Conservation (phyloP, 2,329 filamentous ascomycete species). For the Akanthomyces dipterigenus region DNA sequence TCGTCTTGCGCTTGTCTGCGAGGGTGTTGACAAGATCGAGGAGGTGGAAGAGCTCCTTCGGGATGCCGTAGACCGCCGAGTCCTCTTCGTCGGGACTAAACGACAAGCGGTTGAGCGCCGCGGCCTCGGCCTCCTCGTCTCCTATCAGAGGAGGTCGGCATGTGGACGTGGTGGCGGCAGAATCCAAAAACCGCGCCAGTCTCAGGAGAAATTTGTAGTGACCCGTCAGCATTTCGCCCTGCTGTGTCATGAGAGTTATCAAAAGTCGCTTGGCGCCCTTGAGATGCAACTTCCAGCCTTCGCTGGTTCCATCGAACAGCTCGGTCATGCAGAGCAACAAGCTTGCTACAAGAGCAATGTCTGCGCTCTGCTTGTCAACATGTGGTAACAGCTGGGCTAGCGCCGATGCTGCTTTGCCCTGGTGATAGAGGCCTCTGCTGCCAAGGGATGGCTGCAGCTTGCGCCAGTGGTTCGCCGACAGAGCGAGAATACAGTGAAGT, state of each 20-base stretch:
- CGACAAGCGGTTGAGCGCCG: constrained; percentile 21
- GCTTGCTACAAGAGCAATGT: constrained; percentile 32
- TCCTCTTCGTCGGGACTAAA: constrained; percentile 25
- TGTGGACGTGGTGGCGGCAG: constrained; percentile 27
- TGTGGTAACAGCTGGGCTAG: constrained; percentile 27
- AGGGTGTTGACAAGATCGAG: constrained; percentile 27
- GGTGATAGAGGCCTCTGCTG: constrained; percentile 24
- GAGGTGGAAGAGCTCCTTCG: constrained; percentile 28
- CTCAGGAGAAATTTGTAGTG: constrained; percentile 32
- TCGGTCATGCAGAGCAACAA: constrained; percentile 36
- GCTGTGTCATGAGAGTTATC: constrained; percentile 24
- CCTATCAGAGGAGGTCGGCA: constrained; percentile 28
- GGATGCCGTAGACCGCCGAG: constrained; percentile 29
- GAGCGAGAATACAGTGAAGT: constrained; percentile 26
- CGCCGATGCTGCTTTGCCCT: constrained; percentile 26
- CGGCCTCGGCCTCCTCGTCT: constrained; percentile 23
- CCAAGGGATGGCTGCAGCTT: constrained; percentile 25
- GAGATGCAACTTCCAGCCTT: constrained; percentile 36
- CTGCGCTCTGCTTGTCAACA: constrained; percentile 24
- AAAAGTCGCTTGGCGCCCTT: constrained; percentile 34
- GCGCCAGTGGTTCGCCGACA: constrained; percentile 29
- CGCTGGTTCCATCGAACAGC: constrained; percentile 34
- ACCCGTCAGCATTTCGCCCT: constrained; percentile 28
- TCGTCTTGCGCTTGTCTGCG: constrained; percentile 25
- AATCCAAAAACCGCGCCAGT: constrained; percentile 27